Evolutionary conservation across 73 alveolate species (phyloP).

Genomic region (Urostyla sp.): DNA sequence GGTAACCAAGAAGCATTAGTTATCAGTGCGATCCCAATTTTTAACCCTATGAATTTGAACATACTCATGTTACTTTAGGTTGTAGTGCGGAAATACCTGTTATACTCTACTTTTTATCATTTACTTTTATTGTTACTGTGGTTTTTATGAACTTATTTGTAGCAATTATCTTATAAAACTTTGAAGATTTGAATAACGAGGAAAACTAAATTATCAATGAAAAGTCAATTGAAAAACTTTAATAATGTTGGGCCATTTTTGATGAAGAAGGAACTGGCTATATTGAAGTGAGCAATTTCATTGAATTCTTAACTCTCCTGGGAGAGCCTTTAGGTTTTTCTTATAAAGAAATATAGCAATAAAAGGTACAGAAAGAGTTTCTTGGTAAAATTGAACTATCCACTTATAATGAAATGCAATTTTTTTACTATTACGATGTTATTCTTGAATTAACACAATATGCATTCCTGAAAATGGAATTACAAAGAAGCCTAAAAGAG

Average conservation of each 20-base stretch:
- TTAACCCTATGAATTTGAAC: too few relatives aligned
- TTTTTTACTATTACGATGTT: slow-evolving; percentile 1
- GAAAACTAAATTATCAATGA: slow-evolving; percentile 44
- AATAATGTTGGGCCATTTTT: slow-evolving; percentile 25
- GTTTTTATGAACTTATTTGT: slow-evolving; percentile 74
- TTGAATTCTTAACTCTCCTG: neutral
- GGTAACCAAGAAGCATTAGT: neutral
- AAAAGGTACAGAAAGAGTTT: slow-evolving; percentile 25
- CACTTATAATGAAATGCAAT: neutral
- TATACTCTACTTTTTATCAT: slow-evolving; percentile 36
- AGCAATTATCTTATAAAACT: slow-evolving; percentile 76
- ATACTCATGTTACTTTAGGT: too few relatives aligned
- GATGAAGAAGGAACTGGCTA: slow-evolving; percentile 63
- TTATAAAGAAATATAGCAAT: neutral
- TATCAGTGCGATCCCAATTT: slow-evolving; percentile 36
- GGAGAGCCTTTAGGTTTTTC: neutral
- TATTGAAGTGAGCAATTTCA: neutral
- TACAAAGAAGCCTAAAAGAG: too few relatives aligned
- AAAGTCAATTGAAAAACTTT: neutral
- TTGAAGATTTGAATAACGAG: slow-evolving; percentile 61
- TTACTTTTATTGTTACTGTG: slow-evolving; percentile 63
- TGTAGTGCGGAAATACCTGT: slow-evolving; percentile 44
- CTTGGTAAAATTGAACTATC: slow-evolving; percentile 35
- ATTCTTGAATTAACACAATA: too few relatives aligned
- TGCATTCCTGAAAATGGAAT: too few relatives aligned